Evolutionary conservation across 2,329 filamentous ascomycete species (phyloP).

Genomic region (Ampelomyces quisqualis): DNA sequence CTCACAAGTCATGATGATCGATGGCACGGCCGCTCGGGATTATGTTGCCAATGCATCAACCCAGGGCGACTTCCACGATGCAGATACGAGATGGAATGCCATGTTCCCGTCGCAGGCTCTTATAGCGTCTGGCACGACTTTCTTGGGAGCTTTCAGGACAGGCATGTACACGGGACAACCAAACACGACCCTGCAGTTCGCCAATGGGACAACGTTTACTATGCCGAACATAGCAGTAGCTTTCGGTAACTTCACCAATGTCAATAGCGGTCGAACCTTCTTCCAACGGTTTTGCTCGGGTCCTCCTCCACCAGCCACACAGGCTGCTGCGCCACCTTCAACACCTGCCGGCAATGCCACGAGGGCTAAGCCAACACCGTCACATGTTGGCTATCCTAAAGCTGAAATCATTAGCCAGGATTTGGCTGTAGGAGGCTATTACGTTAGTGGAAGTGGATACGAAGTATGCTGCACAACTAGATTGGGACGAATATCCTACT

Average conservation of each 20-base stretch:
- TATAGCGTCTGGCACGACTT: conserved; percentile 30
- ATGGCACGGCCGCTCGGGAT: conserved; percentile 36
- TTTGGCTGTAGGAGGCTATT: conserved; percentile 50
- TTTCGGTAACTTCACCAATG: conserved; percentile 35
- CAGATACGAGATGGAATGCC: conserved; percentile 46
- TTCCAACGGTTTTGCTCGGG: conserved; percentile 45
- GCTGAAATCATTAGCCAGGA: conserved; percentile 40
- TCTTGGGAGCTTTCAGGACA: conserved; percentile 33
- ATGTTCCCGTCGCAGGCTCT: conserved; percentile 41
- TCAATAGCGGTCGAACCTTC: conserved; percentile 45
- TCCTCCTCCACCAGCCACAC: conserved; percentile 12
- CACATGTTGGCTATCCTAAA: conserved; percentile 43
- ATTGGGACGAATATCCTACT: conserved; percentile 18
- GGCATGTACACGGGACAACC: conserved; percentile 34
- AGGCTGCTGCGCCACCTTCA: conserved; percentile 13
- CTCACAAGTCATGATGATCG: conserved; percentile 43
- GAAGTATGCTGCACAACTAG: conserved; percentile 32
- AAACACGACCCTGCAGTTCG: conserved; percentile 39
- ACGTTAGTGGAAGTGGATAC: conserved; percentile 44
- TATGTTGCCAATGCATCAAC: conserved; percentile 39
- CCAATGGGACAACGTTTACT: conserved; percentile 38
- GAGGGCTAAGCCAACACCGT: conserved; percentile 25
- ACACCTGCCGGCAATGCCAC: conserved; percentile 16
- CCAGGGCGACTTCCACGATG: conserved; percentile 41
- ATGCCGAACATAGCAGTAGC: conserved; percentile 37